phyloP scores from a whole-genome alignment of 2,329 filamentous ascomycete genomes.

The Penicillium sclerotiorum region DNA sequence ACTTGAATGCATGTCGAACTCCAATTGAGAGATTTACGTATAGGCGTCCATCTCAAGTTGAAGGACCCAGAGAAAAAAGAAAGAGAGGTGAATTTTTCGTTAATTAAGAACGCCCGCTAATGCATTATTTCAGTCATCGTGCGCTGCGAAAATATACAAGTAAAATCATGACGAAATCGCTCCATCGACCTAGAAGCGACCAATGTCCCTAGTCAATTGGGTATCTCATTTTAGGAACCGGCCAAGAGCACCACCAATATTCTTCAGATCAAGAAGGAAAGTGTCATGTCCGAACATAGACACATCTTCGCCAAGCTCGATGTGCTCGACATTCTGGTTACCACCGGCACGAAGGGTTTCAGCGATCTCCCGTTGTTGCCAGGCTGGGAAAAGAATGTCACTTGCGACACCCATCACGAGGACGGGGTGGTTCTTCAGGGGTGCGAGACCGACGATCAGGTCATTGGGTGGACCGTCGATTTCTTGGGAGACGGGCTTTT shows the following conservation, averaged over 20 bases:
- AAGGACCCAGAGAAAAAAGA: background rate
- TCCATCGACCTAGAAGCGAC: no score
- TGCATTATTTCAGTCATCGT: slow-evolving; percentile 17
- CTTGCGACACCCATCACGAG: slow-evolving; percentile 93
- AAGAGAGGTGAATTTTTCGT: slow-evolving; percentile 7
- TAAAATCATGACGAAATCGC: background rate
- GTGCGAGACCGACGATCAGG: slow-evolving; percentile 72
- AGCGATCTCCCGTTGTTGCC: slow-evolving; percentile 95
- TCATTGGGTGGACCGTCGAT: slow-evolving; percentile 68
- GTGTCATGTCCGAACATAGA: slow-evolving; percentile 97
- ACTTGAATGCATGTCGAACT: no score
- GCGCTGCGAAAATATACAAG: slow-evolving; percentile 9
- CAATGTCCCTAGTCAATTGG: no score
- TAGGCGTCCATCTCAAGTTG: background rate
- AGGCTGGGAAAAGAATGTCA: slow-evolving; percentile 95
- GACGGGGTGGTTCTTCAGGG: slow-evolving; percentile 74
- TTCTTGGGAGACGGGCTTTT: slow-evolving; percentile 30
- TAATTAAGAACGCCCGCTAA: slow-evolving; percentile 17
- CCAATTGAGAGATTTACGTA: no score
- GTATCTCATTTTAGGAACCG: slow-evolving; percentile 64
- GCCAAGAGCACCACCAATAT: slow-evolving; percentile 82
- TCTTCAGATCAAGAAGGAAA: slow-evolving; percentile 87
- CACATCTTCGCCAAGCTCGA: slow-evolving; percentile 91
- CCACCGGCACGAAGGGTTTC: slow-evolving; percentile 76
- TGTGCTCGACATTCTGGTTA: slow-evolving; percentile 79